Base-by-base conservation (phyloP, 164 flowering plant species). In the Sedum album region DNA sequence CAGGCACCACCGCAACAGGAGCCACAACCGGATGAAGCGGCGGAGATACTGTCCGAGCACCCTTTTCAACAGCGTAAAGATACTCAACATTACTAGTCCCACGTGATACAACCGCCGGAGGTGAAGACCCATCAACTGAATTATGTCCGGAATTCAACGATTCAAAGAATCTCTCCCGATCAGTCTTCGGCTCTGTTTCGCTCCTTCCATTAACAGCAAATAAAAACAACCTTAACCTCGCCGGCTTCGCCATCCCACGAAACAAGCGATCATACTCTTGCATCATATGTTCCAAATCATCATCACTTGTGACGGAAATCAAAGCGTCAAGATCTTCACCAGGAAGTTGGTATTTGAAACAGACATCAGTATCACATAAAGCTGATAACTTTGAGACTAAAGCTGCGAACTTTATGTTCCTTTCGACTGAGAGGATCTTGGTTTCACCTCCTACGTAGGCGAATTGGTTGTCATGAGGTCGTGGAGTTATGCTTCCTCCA, bases 221-320 rank as follows among this genome's bases (percentile, higher is more conserved):
- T 18, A 88, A 68, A 67, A 91, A 88, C 1, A 91, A 55, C 63
- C 95, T 66, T 25, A 91, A 76, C 65, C 97, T 68, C 0, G 88
- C 89, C 7, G 93, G 95, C 80, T 82, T 86, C 0, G 73, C 68
- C 3, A 91, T 79, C 6, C 74, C 69, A 2, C 85, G 81, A 31
- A 70, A 65, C 30, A 90, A 70, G 14, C 97, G 89, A 68, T 90
- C 94, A 64, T 88, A 88, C 73, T 90, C 97, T 10, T 74, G 51
- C 91, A 88, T 84, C 93, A 91, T 86, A 74, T 91, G 95, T 48
- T 87, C 92, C 44, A 91, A 82, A 73, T 91, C 97, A 63, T 91
- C 97, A 21, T 88, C 93, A 55, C 83, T 86, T 36, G 89, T 91
- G 14, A 90, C 92, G 15, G 97, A 88, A 42, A 88, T 86, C 71